Base-by-base conservation (phyloP, 805 yeast genomes). In the Yarrowia sp. region DNA sequence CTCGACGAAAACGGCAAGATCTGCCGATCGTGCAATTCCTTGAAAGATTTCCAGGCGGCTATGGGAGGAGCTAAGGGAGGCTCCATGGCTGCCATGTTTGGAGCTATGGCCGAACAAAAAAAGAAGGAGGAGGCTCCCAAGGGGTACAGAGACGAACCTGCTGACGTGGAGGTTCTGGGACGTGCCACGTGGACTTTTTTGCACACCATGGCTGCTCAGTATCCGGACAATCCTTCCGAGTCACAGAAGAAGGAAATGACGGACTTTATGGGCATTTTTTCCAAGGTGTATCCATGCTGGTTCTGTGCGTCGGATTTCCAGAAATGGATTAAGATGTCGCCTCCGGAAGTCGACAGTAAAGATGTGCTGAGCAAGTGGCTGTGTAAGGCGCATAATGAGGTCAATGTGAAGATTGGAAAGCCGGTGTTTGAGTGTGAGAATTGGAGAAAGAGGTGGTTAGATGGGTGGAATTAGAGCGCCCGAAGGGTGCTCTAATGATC, bases 401-500 rank as follows among this genome's bases (percentile, higher is more conserved):
- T 95, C n/a, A 95, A 95, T 77, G 81, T 77, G 19, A 93, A 92
- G 77, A 77, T 94, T 36, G 97, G 97, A 0, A 95, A 95, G 78
- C 91, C 91, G 8, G 81, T 81, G 69, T 95, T 95, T 76, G 92
- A 94, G 76, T 94, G 98, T 74, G 82, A 87, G 69, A 83, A 90
- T 72, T 95, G 99, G 99, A 88, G 88, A 76, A 86, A 90, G 74
- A 87, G 99, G 75, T 94, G 99, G 99, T 87, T 85, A 72, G 97
- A 91, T 73, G 98, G 98, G 0, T 92, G 97, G 97, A 89, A 89
- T 86, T 1, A 77, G 32, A 26, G 4, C 32, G 19, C 19, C 19
- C 19, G n/a, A n/a, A n/a, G n/a, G n/a, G n/a, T n/a, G n/a, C n/a
- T n/a, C n/a, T n/a, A n/a, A n/a, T n/a, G n/a, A 19, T 19, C 19